Conservation (phyloP, 2,329 filamentous ascomycete genomes). For the Aspergillus awamori region DNA sequence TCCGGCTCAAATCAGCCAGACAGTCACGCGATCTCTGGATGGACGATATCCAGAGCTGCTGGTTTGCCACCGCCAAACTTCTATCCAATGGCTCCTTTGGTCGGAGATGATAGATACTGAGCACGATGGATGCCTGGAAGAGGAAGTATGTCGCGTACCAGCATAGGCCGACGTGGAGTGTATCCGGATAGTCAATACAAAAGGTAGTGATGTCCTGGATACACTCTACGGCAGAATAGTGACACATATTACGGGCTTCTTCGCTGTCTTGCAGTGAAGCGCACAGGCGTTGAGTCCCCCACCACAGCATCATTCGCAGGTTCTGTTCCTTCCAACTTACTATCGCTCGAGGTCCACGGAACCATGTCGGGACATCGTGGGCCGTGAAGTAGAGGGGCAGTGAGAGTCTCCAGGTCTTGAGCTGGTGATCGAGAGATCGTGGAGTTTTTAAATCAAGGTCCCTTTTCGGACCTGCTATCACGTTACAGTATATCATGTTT, state of each 20-base stretch:
- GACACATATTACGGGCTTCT: constrained; percentile 24
- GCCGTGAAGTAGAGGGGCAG: constrained; percentile 23
- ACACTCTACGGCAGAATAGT: constrained; percentile 21
- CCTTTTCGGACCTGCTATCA: constrained; percentile 15
- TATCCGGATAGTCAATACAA: constrained; percentile 12
- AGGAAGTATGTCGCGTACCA: constrained; percentile 32
- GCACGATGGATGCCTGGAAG: constrained; percentile 26
- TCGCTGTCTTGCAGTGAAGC: constrained; percentile 10
- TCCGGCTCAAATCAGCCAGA: constrained; percentile 13
- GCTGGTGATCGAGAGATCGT: constrained; percentile 25
- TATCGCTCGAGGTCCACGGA: constrained; percentile 23
- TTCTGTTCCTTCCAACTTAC: constrained; percentile 30
- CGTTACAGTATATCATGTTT: constrained; percentile 20
- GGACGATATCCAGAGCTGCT: constrained; percentile 20
- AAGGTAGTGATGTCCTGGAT: constrained; percentile 25
- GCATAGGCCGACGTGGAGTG: constrained; percentile 19
- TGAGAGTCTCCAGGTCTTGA: constrained; percentile 24
- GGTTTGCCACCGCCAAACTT: background rate
- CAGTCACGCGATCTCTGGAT: constrained; percentile 17
- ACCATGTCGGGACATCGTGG: constrained; percentile 22
- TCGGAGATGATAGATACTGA: constrained; percentile 21
- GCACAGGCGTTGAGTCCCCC: constrained; percentile 22
- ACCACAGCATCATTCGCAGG: constrained; percentile 27
- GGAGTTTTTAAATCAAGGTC: constrained; percentile 14
- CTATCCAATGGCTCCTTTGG: background rate